Base-by-base conservation (phyloP, 441 rosid genomes). In the Raphanus hybrid region DNA sequence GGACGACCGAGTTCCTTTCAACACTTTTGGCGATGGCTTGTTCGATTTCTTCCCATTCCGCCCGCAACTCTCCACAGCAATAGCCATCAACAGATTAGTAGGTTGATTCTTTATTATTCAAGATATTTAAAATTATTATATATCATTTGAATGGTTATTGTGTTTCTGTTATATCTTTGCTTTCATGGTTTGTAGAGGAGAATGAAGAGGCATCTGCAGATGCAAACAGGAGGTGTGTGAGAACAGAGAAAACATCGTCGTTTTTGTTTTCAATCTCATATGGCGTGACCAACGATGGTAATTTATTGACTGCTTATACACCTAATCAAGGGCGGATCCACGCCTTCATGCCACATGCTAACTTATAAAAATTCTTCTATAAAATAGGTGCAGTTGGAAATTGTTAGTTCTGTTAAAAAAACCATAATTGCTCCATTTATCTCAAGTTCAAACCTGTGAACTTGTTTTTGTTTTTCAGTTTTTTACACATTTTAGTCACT, bases 41-140 rank as follows among this genome's bases (percentile, higher is more conserved):
- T 86, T 85, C 27, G 76, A 88, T 68, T 86, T 52, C 74, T 85
- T 72, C 11, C 86, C 91, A 0, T 90, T 90, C 43, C 92, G 90
- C 27, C 23, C 90, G 67, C 86, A 88, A 0, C 72, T 39, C 55
- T 69, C 91, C 0, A 4, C 64, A 7, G 63, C 16, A 0, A 26
- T 86, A 74, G 86, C 84, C 7, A 2, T 66, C n/a, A 0, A 80
- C 45, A 82, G 92, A 84, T n/a, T 78, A 18, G 34, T 83, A 70
- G 92, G 93, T 86, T 67, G 9, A 4, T 52, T 26, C n/a, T 14
- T 54, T 12, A 50, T 54, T 48, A 34, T 37, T 41, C 15, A 55
- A 67, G 11, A 57, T 55, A 54, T 3, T 8, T 3, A 29, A 29
- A 29, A 29, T 29, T 29, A 29, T 29, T 35, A 37, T 65, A 0